These are phyloP conservation scores for Closterium sp. DNA, from an alignment of 139 green algal species.

Conservation along the genomic window DNA sequence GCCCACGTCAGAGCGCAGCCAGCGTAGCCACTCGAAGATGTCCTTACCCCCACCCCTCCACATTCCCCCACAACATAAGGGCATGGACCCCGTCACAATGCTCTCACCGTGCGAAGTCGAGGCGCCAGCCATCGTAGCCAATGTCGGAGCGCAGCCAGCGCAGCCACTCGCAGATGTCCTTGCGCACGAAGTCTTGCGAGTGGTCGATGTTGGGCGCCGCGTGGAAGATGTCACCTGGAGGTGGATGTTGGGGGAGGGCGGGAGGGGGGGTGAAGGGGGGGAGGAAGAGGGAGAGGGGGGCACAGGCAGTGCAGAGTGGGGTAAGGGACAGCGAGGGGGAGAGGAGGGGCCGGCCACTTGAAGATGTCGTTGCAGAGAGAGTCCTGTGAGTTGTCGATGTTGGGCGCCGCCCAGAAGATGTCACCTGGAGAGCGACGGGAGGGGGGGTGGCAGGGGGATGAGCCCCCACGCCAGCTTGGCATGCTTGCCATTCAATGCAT, in stretches of 20 bases:
- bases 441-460: neutral
- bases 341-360: conserved; percentile 35
- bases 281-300: no score
- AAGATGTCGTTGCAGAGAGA: conserved; percentile 57
- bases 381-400: conserved; percentile 63
- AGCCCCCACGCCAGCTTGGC: no score
- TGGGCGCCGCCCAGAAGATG: conserved; percentile 60
- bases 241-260: no score
- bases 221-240: conserved; percentile 55
- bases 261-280: no score
- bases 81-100: no score
- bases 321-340: neutral
- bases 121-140: conserved; percentile 57
- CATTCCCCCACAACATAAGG: no score
- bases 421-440: conserved; percentile 41
- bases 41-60: no score
- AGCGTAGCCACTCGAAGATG: conserved; percentile 7
- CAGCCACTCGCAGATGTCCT: conserved; percentile 55
- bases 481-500: no score
- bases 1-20: conserved; percentile 57
- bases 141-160: conserved; percentile 49
- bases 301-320: neutral
- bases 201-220: conserved; percentile 63
- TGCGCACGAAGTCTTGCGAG: conserved; percentile 60
- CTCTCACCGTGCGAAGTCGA: conserved; percentile 57